Base-by-base conservation (phyloP, 1,139 yeast genomes). In the Sugiyamaella xylanicola region DNA sequence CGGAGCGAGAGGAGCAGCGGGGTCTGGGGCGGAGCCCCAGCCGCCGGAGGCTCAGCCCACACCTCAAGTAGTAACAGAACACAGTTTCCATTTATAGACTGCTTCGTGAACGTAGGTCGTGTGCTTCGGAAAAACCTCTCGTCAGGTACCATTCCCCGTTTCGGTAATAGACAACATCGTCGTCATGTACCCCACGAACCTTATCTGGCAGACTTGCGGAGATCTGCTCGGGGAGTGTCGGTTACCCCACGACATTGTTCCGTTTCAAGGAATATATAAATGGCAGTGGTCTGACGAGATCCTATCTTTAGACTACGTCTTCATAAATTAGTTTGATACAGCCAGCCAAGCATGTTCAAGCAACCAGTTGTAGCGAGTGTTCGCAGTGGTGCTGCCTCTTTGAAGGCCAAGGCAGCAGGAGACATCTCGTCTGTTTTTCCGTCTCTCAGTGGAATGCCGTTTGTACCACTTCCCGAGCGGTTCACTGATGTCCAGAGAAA, bases 401-500 rank as follows among this genome's bases (percentile, higher is more conserved):
- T 45, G 17, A 52, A 52, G 22, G 49, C 51, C 20, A 41, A 48
- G 17, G 49, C 42, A 55, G 51, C 46, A 8, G 57, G 60, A 8
- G 67, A 64, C 49, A 63, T 64, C 39, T 63, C 66, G 3, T 53
- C 65, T 1, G 66, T 63, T 13, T 64, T 64, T 47, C 62, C 66
- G 5, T 62, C 66, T 16, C 54, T 64, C 11, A 52, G 58, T 4
- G 66, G 66, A 37, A 54, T 51, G 27, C 58, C 47, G 13, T 59
- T 55, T 9, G 59, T 60, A 9, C 61, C 63, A 1, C 54, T 61
- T 35, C 59, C 62, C 7, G 54, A 47, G 9, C 54, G 58, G 20
- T 63, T 61, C 50, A 57, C 61, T 2, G 62, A 65, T 2, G 54
- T 72, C 27, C 73, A 74, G 59, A 58, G 63, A 51, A 45, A 59